Evolutionary conservation across 2,329 filamentous ascomycete genomes (phyloP).

Genomic region (Pestalotiopsis sp.): DNA sequence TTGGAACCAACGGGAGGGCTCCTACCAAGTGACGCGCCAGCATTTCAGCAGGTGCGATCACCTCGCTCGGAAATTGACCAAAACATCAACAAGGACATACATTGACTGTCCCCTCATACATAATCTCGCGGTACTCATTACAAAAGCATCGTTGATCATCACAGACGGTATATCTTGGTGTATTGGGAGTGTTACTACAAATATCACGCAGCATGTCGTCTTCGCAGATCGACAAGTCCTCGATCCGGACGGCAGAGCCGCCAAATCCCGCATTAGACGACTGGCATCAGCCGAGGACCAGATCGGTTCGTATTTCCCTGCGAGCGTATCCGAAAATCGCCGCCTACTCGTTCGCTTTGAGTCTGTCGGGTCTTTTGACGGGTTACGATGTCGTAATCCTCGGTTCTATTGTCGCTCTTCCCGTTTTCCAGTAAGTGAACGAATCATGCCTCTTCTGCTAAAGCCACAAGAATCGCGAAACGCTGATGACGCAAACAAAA

Average conservation of each 20-base stretch:
- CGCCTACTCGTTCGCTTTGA: constrained; percentile 14
- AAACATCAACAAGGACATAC: background rate
- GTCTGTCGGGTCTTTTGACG: constrained; percentile 13
- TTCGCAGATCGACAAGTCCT: background rate
- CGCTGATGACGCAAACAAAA: background rate
- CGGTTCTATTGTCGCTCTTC: constrained; percentile 11
- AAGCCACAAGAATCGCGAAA: background rate
- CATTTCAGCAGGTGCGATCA: background rate
- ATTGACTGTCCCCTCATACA: too few relatives aligned
- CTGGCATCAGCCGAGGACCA: background rate
- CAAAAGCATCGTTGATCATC: too few relatives aligned
- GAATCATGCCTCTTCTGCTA: constrained; percentile 26
- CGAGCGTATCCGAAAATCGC: constrained; percentile 10
- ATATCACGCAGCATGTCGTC: background rate
- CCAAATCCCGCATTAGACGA: background rate
- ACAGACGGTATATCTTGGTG: too few relatives aligned
- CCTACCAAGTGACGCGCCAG: background rate
- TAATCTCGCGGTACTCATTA: too few relatives aligned
- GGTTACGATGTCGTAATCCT: constrained; percentile 17
- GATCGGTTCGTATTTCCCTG: background rate
- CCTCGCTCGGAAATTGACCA: background rate
- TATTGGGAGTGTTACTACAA: background rate
- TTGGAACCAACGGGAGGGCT: background rate
- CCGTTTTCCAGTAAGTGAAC: constrained; percentile 24
- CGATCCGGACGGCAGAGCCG: background rate